Evolutionary conservation across 2,329 filamentous ascomycete genomes (phyloP).

Genomic region (Graphilbum ipis-grandicollis): DNA sequence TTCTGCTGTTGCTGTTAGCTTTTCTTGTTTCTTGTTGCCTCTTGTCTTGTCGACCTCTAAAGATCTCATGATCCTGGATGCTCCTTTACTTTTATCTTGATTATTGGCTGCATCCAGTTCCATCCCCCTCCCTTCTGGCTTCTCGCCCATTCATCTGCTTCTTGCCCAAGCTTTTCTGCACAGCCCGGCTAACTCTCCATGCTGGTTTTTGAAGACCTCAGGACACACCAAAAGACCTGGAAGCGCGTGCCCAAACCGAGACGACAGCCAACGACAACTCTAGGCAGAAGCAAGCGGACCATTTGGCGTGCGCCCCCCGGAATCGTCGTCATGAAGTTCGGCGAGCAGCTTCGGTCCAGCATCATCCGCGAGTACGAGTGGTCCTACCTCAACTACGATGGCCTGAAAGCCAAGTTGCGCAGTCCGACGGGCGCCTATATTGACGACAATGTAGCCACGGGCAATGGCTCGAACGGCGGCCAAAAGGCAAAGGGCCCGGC

Average conservation of each 20-base stretch:
- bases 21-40: background rate
- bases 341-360: constrained; percentile 88
- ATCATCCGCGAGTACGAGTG: constrained; percentile 94
- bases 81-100: no score
- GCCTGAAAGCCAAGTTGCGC: constrained; percentile 75
- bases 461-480: constrained; percentile 8
- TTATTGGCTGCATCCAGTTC: no score
- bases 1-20: no score
- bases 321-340: constrained; percentile 62
- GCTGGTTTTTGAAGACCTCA: constrained; percentile 36
- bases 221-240: constrained; percentile 22
- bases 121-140: background rate
- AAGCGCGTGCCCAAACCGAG: constrained; percentile 15
- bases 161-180: no score
- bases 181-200: constrained; percentile 14
- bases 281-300: no score
- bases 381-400: constrained; percentile 97
- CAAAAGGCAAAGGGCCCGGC: constrained; percentile 16
- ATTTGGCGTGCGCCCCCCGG: constrained; percentile 29
- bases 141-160: no score
- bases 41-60: no score
- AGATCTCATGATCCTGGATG: no score
- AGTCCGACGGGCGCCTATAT: constrained; percentile 38
- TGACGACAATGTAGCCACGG: background rate
- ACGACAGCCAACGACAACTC: background rate